Base-by-base conservation (phyloP, 2,329 filamentous ascomycete genomes). In the Colletotrichum abscissum region DNA sequence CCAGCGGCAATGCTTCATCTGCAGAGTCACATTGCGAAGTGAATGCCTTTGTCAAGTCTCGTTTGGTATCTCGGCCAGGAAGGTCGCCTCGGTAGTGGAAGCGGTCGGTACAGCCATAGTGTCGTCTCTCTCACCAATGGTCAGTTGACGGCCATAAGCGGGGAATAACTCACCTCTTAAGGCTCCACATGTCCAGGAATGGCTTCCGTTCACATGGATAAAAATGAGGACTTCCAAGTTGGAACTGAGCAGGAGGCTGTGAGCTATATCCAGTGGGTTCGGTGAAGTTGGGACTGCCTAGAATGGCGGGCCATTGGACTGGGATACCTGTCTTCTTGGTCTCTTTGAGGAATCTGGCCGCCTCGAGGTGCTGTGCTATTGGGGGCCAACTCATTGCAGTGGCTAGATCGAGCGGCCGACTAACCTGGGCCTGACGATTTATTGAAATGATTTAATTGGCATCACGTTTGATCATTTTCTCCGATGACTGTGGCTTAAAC, bases 11-110 rank as follows among this genome's bases (percentile, higher is more conserved):
- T 62, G 59, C 46, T 38, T 35, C 67, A 30, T 55, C 67, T 56
- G 49, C 46, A 33, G 28, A 33, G 70, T n/a, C 30, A 60, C 66
- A 42, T 26, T 59, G 42, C 24, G n/a, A 26, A 28, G 8, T 42
- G 33, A 63, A 59, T 30, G 38, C 33, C 42, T 22, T 26, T 19
- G 42, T 57, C 33, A 12, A 54, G 28, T 28, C 33, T 9, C 33
- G 55, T 42, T n/a, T 57, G 54, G 24, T 52, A 38, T 59, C 55
- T 26, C 19, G 33, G 14, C 46, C 14, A 64, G 67, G 35, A 52
- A 73, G 55, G 70, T 70, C 67, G 67, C 57, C 46, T 70, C 70
- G 46, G 56, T 42, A 52, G 28, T 62, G 67, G 56, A 49, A 65
- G 67, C 67, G 56, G 46, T 28, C 26, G 11, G 12, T 63, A 28